Conservation (phyloP, 768 basidiomycete species). For the Boletus coccyginus region DNA sequence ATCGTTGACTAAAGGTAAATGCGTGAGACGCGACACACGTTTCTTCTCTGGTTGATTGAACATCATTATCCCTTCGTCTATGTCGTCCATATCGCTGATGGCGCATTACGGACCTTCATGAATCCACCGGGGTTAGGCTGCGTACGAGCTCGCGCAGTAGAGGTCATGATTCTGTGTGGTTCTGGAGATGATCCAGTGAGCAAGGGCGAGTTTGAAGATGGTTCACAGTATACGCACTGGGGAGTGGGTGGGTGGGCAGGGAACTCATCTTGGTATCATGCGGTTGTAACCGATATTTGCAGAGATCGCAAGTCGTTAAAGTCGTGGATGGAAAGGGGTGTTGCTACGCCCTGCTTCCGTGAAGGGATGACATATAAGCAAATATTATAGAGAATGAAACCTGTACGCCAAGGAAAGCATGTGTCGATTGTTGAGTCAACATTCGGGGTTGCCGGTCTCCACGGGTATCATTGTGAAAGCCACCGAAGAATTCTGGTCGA, state of each 20-base stretch:
- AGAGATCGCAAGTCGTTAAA: neutral
- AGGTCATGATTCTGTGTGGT: constrained; percentile 14
- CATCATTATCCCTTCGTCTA: constrained; percentile 15
- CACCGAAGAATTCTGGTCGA: neutral
- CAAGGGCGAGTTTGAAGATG: neutral
- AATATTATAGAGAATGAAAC: neutral
- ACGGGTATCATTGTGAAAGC: neutral
- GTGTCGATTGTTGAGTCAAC: neutral
- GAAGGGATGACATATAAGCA: neutral
- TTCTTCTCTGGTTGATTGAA: constrained; percentile 6
- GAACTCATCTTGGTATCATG: constrained; percentile 5
- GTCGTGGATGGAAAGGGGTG: neutral
- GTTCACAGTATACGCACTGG: neutral
- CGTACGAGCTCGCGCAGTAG: constrained; percentile 13
- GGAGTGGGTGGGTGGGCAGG: neutral
- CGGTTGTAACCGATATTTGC: neutral
- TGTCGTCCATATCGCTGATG: neutral
- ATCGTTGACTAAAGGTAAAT: neutral
- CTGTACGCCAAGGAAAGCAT: constrained; percentile 9
- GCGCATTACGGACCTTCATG: constrained; percentile 15
- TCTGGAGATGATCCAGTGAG: neutral
- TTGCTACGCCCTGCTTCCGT: neutral
- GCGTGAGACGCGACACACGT: constrained; percentile 12
- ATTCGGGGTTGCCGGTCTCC: neutral
- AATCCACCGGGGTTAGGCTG: constrained; percentile 13